Base-by-base conservation (phyloP, 768 basidiomycete genomes). In the Pulveroboletus sp. region DNA sequence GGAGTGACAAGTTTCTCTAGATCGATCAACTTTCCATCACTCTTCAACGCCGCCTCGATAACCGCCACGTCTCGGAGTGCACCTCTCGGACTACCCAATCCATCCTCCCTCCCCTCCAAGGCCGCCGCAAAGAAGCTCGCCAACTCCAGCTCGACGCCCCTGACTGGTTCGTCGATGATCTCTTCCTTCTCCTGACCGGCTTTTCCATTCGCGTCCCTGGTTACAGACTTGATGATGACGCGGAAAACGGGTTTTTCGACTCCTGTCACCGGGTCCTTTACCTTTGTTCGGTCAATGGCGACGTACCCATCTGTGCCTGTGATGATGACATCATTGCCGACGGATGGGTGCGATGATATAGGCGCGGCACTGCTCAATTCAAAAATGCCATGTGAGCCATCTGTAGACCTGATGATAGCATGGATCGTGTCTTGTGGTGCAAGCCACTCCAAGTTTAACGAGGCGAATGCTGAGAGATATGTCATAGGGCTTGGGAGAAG, bases 371-470 rank as follows among this genome's bases (percentile, higher is more conserved):
- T 81, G n/a, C 81, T 81, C 57, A 89, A 64, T 55, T 85, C 79
- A 49, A 80, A 71, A 36, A 76, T 76, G 8, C 86, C 87, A 50
- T 82, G 80, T 36, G 75, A 68, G 18, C 77, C 80, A 30, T 79
- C 76, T 12, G 63, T 61, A 27, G 64, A 61, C 51, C 74, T 72
- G 50, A 78, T 68, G 52, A 81, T 62, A 18, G 79, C 72, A 55
- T 81, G 74, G 58, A 95, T 78, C 8, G 89, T 92, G 71, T 94
- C 92, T 57, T 84, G 80, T 0, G 91, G 92, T 3, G 77, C 73
- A 33, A 93, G 80, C 65, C 83, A 82, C 12, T 82, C 75, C 55
- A 83, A 78, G 67, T 84, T 85, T 32, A 90, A 74, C 5, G 84
- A 80, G 9, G 86, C 76, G 60, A 81, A 78, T 2, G 79, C 82